A percentile compares a stretch with the other conserved stretches of the same genome.
Conservation (phyloP, 2,329 filamentous ascomycete species). For the Aureobasidium sp. region DNA sequence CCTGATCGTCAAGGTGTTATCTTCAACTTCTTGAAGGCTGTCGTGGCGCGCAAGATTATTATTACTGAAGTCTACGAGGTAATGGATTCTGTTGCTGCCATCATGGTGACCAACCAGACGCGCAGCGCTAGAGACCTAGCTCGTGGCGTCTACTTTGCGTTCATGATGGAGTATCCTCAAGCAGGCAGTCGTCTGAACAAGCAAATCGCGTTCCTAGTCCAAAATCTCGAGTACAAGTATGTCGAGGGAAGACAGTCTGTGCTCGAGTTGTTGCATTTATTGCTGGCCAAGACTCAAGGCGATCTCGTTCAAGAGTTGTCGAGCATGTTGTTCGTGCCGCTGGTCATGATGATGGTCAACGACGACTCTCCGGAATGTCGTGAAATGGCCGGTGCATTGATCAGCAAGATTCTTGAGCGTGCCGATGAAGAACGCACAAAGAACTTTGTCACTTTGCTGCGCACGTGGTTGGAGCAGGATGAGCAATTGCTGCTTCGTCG, state of each 20-base stretch:
- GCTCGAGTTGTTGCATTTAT: conserved; percentile 80
- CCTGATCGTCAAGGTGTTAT: conserved; percentile 86
- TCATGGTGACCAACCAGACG: conserved; percentile 96
- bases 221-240: conserved; percentile 85
- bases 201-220: conserved; percentile 79
- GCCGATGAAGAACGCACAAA: conserved; percentile 66
- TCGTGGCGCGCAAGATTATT: conserved; percentile 77
- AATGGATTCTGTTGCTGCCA: conserved; percentile 76
- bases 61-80: conserved; percentile 86
- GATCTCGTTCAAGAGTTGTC: conserved; percentile 78
- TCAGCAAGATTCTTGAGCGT: conserved; percentile 73
- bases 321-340: conserved; percentile 72
- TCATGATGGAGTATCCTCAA: conserved; percentile 90
- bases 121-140: conserved; percentile 81
- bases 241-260: conserved; percentile 85
- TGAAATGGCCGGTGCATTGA: conserved; percentile 68
- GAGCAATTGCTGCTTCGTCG: conserved; percentile 64
- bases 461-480: conserved; percentile 65
- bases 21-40: conserved; percentile 86
- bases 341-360: conserved; percentile 80
- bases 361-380: conserved; percentile 83
- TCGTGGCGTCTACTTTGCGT: conserved; percentile 85
- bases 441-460: conserved; percentile 64
- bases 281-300: conserved; percentile 78
- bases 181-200: conserved; percentile 82